Base-by-base conservation (phyloP, 2,329 filamentous ascomycete species). In the Trichoderma citrinoviride region DNA sequence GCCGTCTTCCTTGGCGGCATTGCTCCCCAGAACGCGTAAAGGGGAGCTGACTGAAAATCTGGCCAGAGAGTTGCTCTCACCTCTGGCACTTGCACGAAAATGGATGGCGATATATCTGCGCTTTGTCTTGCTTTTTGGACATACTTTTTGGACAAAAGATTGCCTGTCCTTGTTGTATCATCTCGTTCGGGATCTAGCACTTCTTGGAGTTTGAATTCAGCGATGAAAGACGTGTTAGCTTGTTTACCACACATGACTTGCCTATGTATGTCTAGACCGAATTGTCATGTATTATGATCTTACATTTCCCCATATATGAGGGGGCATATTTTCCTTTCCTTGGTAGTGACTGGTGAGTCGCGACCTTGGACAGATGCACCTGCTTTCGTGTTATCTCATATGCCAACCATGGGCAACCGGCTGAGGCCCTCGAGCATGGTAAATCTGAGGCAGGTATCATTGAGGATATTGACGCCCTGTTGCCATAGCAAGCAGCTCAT, bases 1-100 rank as follows among this genome's bases (percentile, higher is more conserved):
- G 74, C 74, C 43, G 81, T 81, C 3, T 86, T 81, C 68, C 82
- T 86, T 78, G 74, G 77, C 0, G 82, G 82, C 7, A 82, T 84
- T 64, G 70, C 77, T 5, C 70, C 75, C 27, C 75, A 78, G 63
- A 73, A 72, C 7, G 12, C 29, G 5, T 72, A 69, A 60, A 19
- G n/a, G 37, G 29, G 37, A 70, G 8, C 19, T 50, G 17, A 50
- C n/a, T n/a, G 25, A 27, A 7, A 12, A 1, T 17, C 15, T 27
- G 23, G 14, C 14, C 33, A 14, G 46, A 50, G 29, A 23, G 41
- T 17, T 55, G 53, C 29, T 25, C n/a, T 23, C 8, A 40, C 23
- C 14, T 15, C 15, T 56, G 25, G 40, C 25, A 44, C 43, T 21
- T 27, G 27, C 8, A 17, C 17, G 19, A 15, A n/a, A 25, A 2